A percentile compares a stretch with the other conserved stretches of the same genome.
These are phyloP conservation scores for Dendrobium huoshanense DNA, from an alignment of 106 monocot genomes.

Conservation along the genomic window DNA sequence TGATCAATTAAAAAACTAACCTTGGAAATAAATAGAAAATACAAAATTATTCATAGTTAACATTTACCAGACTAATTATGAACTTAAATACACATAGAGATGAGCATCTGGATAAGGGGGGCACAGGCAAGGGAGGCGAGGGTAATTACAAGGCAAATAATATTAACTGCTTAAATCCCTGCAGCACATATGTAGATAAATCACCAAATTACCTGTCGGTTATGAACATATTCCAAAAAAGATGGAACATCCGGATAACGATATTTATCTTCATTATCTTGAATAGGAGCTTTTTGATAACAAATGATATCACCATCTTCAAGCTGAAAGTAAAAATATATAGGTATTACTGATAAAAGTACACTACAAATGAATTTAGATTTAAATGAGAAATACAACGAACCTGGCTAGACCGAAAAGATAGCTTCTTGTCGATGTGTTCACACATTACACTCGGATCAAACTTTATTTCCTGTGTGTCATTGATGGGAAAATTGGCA, in stretches of 20 bases:
- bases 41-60: background rate
- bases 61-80: background rate
- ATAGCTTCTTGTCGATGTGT: conserved; percentile 73
- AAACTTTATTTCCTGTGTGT: conserved; percentile 86
- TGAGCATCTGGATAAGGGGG: no score
- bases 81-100: background rate
- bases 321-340: conserved; percentile 39
- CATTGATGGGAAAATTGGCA: background rate
- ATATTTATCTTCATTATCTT: conserved; percentile 46
- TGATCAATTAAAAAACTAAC: background rate
- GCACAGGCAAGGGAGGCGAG: background rate
- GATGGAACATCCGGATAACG: conserved; percentile 88
- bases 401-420: conserved; percentile 85
- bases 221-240: conserved; percentile 89
- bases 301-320: conserved; percentile 99
- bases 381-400: background rate
- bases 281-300: conserved; percentile 62
- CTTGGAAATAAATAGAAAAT: background rate
- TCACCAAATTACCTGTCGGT: conserved; percentile 66
- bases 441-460: conserved; percentile 99
- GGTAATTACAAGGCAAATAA: background rate
- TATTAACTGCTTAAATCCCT: background rate
- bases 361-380: background rate
- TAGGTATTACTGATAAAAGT: background rate
- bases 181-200: background rate